phyloP scores from a whole-genome alignment of 306 rosid species.

The Ormosia emarginata region DNA sequence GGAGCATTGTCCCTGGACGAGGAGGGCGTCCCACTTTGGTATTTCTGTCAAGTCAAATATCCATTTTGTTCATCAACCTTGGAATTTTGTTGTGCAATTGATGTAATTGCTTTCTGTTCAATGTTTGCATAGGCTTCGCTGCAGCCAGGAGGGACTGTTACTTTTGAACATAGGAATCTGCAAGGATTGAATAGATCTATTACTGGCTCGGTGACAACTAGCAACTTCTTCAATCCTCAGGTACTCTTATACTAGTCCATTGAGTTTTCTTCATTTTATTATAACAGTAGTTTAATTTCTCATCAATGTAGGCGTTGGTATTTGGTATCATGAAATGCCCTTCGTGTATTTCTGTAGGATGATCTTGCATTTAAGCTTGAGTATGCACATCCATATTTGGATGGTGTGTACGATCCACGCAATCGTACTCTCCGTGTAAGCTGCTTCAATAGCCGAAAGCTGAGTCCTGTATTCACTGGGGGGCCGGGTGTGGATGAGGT shows the following conservation, averaged over 20 bases:
- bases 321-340: background rate
- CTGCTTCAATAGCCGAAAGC: conserved; percentile 73
- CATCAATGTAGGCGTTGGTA: background rate
- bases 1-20: conserved; percentile 84
- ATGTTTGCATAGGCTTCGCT: conserved; percentile 58
- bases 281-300: background rate
- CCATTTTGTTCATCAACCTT: background rate
- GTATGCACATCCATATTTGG: conserved; percentile 75
- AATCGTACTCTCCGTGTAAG: conserved; percentile 65
- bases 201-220: conserved; percentile 57
- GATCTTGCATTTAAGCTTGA: conserved; percentile 78
- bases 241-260: conserved; percentile 21
- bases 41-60: background rate
- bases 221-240: conserved; percentile 72
- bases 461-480: conserved; percentile 83
- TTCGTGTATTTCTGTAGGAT: conserved; percentile 42
- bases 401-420: conserved; percentile 57
- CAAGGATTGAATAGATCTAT: conserved; percentile 65
- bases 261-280: background rate
- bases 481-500: conserved; percentile 78
- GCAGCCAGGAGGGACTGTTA: conserved; percentile 77
- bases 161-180: conserved; percentile 65
- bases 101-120: background rate
- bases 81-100: background rate
- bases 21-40: conserved; percentile 81